Conservation (phyloP, 169 alveolate genomes). For the Cryptosporidium parvum region DNA sequence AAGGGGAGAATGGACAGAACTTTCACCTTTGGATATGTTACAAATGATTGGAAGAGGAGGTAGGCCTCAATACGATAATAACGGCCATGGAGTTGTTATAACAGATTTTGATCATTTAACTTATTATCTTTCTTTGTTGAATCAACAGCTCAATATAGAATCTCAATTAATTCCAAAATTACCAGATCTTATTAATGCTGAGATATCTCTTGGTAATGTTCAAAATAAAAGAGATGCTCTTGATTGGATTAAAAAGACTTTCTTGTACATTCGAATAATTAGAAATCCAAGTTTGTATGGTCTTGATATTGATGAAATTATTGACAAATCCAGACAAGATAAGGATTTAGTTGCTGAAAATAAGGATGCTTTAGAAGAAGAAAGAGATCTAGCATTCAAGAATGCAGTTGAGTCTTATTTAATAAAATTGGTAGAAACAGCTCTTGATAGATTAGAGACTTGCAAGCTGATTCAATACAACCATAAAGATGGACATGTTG, state of each 20-base stretch:
- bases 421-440: conserved; percentile 87
- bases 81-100: conserved; percentile 99
- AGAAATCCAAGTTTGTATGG: conserved; percentile 93
- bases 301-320: conserved; percentile 56
- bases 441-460: conserved; percentile 92
- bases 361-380: not conserved
- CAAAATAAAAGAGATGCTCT: conserved; percentile 95
- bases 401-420: conserved; percentile 44
- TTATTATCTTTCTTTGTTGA: conserved; percentile 95
- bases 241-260: conserved; percentile 98
- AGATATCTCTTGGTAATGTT: conserved; percentile 95
- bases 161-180: conserved; percentile 92
- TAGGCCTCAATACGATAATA: conserved; percentile 98
- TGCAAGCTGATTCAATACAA: conserved; percentile 95
- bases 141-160: conserved; percentile 98
- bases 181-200: conserved; percentile 99
- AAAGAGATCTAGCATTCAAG: conserved; percentile 7
- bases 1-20: conserved; percentile 97
- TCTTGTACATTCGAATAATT: conserved; percentile 93
- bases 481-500: conserved; percentile 90
- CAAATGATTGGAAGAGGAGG: conserved; percentile 99
- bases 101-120: conserved; percentile 95
- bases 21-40: conserved; percentile 97
- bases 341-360: not conserved
- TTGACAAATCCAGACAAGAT: not conserved